Conservation (phyloP, 805 yeast species). For the Peterozyma toletana region DNA sequence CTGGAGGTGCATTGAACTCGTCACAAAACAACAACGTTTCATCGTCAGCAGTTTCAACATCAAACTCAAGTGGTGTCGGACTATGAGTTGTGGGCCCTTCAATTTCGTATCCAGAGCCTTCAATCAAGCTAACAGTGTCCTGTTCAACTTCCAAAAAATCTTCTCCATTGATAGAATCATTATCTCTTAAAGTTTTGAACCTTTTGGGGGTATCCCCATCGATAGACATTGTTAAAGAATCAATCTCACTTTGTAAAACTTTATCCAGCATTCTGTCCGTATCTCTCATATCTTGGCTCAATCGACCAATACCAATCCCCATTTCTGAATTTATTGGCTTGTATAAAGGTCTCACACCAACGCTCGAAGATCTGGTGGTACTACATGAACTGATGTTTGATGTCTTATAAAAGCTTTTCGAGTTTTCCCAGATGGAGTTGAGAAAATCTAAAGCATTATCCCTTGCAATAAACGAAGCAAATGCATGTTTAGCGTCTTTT, state of each 20-base stretch:
- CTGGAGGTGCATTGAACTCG: constrained; percentile 64
- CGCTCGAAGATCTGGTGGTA: no score
- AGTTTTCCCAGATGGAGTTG: constrained; percentile 59
- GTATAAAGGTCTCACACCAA: no score
- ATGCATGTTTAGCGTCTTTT: constrained; percentile 54
- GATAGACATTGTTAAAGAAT: constrained; percentile 9
- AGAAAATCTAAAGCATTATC: constrained; percentile 71
- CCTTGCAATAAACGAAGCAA: constrained; percentile 82
- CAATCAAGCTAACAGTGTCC: constrained; percentile 23
- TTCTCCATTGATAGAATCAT: constrained; percentile 10
- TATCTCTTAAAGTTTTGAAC: constrained; percentile 14
- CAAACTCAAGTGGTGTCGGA: constrained; percentile 44
- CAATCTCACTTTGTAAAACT: constrained; percentile 2
- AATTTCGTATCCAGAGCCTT: constrained; percentile 32
- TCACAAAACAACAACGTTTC: constrained; percentile 45
- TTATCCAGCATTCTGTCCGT: not conserved
- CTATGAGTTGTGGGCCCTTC: constrained; percentile 62
- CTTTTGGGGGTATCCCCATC: constrained; percentile 18
- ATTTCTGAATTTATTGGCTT: no score
- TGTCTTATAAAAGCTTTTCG: constrained; percentile 10
- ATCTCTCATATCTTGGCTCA: not conserved
- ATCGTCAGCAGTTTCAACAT: constrained; percentile 31
- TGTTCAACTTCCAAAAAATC: constrained; percentile 17
- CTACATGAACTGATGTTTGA: not conserved
- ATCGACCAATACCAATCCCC: constrained; percentile 3